A percentile compares a stretch with the other conserved stretches of the same genome.
These are phyloP conservation scores for Lagenaria siceraria DNA, from an alignment of 306 rosid genomes.

Conservation along the genomic window DNA sequence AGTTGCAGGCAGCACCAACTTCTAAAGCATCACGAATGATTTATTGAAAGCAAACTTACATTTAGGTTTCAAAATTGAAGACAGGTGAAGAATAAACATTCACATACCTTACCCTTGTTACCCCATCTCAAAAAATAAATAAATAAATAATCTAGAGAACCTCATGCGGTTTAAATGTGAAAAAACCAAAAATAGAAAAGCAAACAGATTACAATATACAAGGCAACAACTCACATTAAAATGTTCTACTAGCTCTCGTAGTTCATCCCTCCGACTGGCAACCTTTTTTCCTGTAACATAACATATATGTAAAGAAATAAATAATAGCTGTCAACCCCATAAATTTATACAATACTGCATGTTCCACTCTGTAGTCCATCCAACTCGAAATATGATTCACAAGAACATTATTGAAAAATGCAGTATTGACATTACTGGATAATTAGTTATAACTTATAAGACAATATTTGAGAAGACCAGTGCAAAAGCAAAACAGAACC, in stretches of 20 bases:
- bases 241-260: slow-evolving; percentile 77
- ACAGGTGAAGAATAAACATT: not conserved
- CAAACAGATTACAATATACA: not conserved
- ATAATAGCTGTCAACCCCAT: not conserved
- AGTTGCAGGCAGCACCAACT: not conserved
- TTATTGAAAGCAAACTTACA: not conserved
- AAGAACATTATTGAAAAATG: not conserved
- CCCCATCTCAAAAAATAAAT: not conserved
- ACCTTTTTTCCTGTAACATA: slow-evolving; percentile 64
- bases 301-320: slow-evolving; percentile 10
- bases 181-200: slow-evolving; percentile 3
- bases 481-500: not conserved
- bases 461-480: not conserved
- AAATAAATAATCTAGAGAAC: not conserved
- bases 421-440: not conserved
- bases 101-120: not conserved
- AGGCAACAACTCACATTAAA: slow-evolving; percentile 55
- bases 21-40: not conserved
- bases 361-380: not conserved
- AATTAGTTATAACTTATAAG: not conserved
- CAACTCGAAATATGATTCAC: not conserved
- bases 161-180: not conserved
- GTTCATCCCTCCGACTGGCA: slow-evolving; percentile 48
- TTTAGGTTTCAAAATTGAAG: not conserved
- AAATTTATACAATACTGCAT: not conserved